Evolutionary conservation across 106 monocot species (phyloP), one percentile per base, ranked within the genome.

Genomic region (Dactylorhiza incarnata): DNA sequence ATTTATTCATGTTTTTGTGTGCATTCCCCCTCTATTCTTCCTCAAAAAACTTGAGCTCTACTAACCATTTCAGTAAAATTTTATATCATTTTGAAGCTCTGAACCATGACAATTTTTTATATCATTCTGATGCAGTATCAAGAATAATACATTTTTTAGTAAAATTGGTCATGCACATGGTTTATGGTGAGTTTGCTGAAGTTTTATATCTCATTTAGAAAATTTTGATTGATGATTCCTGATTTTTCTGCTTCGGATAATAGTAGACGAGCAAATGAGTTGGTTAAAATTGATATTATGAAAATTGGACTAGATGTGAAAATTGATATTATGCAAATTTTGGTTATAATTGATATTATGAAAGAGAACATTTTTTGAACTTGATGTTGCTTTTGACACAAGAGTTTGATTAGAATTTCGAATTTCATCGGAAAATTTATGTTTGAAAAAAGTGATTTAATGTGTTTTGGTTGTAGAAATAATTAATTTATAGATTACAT

Each of bases 41-140:
- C 25, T 6, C 0, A 9, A 10, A 81, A 85, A 85, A 71, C 81
- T 81, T 55, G 25, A 76, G 56, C 2, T 59, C 5, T 29, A 7
- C 13, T 76, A n/a, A 81, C 56, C 75, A 49, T 71, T 76, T 76
- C 6, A 15, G 45, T 5, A 48, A 66, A 76, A 0, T 9, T 48
- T 76, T 71, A 0, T 0, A 58, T 2, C 52, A 59, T 23, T 45
- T 48, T 45, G 43, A 70, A 81, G 81, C 56, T 29, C 37, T n/a
- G 79, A 74, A 87, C 0, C 63, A 73, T 76, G 70, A 78, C 78
- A n/a, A n/a, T n/a, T n/a, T n/a, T 87, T 85, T 81, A 50, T 3
- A 53, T 75, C 55, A 86, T 72, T 68, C 72, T 72, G 77, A 83
- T 71, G 14, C 0, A 51, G 14, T 15, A 26, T 43, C 7, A 20